Percentiles rank a stretch among this genome's conserved stretches.
Evolutionary conservation across 2,329 filamentous ascomycete genomes (phyloP).

Genomic region (Fusarium austroafricanum): DNA sequence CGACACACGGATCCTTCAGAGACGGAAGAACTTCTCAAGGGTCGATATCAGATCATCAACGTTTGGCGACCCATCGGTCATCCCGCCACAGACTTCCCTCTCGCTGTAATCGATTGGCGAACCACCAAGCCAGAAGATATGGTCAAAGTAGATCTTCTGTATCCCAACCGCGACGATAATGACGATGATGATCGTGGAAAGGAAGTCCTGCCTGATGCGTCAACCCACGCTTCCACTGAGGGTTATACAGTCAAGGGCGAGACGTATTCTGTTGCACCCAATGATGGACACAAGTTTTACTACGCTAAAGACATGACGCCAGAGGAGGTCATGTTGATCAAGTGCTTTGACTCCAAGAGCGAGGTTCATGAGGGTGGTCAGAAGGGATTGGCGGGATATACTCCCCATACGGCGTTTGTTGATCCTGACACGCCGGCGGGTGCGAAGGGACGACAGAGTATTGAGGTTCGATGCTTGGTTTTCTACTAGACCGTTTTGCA

Average conservation of each 20-base stretch:
- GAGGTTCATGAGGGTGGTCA: slow-evolving; percentile 37
- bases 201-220: slow-evolving; percentile 33
- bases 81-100: slow-evolving; percentile 40
- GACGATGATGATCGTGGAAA: slow-evolving; percentile 44
- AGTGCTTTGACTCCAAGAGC: slow-evolving; percentile 46
- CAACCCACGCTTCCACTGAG: slow-evolving; percentile 30
- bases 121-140: slow-evolving; percentile 42
- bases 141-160: slow-evolving; percentile 40
- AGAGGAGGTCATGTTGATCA: slow-evolving; percentile 46
- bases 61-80: slow-evolving; percentile 52
- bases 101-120: slow-evolving; percentile 43
- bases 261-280: slow-evolving; percentile 37
- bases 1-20: slow-evolving; percentile 64
- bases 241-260: slow-evolving; percentile 43
- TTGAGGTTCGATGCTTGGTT: slow-evolving; percentile 44
- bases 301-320: slow-evolving; percentile 46
- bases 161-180: slow-evolving; percentile 37
- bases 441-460: slow-evolving; percentile 42
- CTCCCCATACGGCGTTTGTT: slow-evolving; percentile 44
- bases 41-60: slow-evolving; percentile 66
- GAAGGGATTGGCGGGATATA: slow-evolving; percentile 37
- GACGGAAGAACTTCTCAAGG: slow-evolving; percentile 51
- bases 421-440: slow-evolving; percentile 38
- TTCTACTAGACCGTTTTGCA: slow-evolving; percentile 33
- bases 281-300: slow-evolving; percentile 40